Conservation (phyloP, 176 grass and related monocot species). For the Oryza meridionalis region DNA sequence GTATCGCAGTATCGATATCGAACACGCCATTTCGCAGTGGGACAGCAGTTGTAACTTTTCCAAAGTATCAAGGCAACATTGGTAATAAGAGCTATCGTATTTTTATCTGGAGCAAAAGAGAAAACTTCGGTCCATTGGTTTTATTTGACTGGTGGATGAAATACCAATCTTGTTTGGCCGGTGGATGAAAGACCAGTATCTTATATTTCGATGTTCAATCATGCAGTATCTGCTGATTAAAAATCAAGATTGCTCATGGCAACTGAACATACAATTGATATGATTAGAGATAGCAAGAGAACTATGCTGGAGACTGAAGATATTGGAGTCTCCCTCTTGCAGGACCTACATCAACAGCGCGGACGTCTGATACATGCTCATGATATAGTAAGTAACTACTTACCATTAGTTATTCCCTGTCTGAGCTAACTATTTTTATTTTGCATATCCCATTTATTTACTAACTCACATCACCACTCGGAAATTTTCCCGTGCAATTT, state of each 20-base stretch:
- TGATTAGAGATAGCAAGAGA: constrained; percentile 72
- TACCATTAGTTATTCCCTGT: constrained; percentile 1
- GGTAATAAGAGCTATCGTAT: too few species aligned
- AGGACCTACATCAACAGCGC: constrained; percentile 82
- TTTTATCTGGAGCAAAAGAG: too few species aligned
- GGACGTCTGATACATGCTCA: constrained; percentile 84
- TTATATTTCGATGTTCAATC: constrained; percentile 22
- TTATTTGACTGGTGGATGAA: background rate
- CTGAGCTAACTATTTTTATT: background rate
- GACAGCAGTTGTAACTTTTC: too few species aligned
- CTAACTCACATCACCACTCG: too few species aligned
- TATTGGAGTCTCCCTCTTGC: constrained; percentile 86
- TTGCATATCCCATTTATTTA: too few species aligned
- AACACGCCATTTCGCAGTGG: too few species aligned
- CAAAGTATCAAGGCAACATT: too few species aligned
- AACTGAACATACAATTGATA: constrained; percentile 65
- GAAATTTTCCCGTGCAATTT: too few species aligned
- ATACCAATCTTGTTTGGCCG: background rate
- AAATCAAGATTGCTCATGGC: constrained; percentile 77
- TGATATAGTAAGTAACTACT: constrained; percentile 54
- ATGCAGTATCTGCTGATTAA: constrained; percentile 67
- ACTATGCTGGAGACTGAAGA: constrained; percentile 91
- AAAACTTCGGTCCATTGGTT: too few species aligned
- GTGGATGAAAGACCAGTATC: background rate
- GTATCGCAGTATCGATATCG: too few species aligned